phyloP scores from a whole-genome alignment of 1,139 yeast species.

The Hyphopichia wangnamkhiaoensis region DNA sequence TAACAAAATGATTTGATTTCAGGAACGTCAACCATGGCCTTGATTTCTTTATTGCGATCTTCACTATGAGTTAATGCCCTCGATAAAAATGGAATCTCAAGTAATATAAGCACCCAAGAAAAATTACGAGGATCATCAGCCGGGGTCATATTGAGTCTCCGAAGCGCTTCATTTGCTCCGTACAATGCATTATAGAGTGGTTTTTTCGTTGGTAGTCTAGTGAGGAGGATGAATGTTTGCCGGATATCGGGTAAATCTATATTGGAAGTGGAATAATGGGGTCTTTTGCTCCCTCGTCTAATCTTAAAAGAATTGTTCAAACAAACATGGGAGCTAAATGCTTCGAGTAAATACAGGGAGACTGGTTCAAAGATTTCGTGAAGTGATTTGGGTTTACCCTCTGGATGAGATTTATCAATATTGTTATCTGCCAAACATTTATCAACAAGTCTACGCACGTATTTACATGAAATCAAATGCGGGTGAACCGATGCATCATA shows the following conservation, averaged over 20 bases:
- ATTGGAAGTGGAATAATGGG: conserved; percentile 44
- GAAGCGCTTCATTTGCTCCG: conserved; percentile 50
- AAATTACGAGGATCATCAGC: conserved; percentile 39
- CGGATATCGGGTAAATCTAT: conserved; percentile 48
- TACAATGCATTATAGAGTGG: conserved; percentile 57
- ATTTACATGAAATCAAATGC: conserved; percentile 26
- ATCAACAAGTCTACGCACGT: conserved; percentile 30
- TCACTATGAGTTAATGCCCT: conserved; percentile 40
- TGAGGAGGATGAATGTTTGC: conserved; percentile 41
- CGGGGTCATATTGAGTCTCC: conserved; percentile 38
- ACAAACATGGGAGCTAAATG: conserved; percentile 42
- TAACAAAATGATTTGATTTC: conserved; percentile 59
- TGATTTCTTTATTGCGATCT: conserved; percentile 15
- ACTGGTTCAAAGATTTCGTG: conserved; percentile 53
- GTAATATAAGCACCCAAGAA: conserved; percentile 58
- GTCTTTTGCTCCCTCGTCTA: conserved; percentile 18
- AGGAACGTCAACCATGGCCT: conserved; percentile 42
- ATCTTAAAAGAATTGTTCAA: conserved; percentile 53
- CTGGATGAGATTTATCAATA: conserved; percentile 11
- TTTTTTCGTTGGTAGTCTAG: conserved; percentile 55
- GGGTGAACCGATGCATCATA: conserved; percentile 9
- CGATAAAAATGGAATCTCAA: conserved; percentile 61
- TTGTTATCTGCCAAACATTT: conserved; percentile 22
- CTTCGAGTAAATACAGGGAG: conserved; percentile 39
- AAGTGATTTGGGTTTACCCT: conserved; percentile 12